A percentile compares a stretch with the other conserved stretches of the same genome.
These are phyloP conservation scores for Penicillium coprophilum DNA, from an alignment of 495 filamentous ascomycete genomes.

Conservation along the genomic window DNA sequence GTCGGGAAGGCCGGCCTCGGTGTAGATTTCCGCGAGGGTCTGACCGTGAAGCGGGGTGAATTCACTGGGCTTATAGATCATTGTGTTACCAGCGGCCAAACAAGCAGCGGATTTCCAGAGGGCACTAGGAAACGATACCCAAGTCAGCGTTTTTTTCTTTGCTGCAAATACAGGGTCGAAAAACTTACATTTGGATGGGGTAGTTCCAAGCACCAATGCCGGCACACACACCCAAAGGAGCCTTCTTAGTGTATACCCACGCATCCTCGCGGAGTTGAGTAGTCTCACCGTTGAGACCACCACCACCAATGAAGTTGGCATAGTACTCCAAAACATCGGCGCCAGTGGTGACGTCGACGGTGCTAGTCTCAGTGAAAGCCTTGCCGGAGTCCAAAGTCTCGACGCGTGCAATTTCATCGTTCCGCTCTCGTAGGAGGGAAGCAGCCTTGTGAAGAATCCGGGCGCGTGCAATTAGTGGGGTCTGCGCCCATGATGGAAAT, in stretches of 20 bases:
- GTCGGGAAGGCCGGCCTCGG: slow-evolving; percentile 68
- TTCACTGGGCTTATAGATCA: slow-evolving; percentile 86
- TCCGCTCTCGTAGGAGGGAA: slow-evolving; percentile 60
- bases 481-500: slow-evolving; percentile 66
- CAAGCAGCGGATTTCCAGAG: slow-evolving; percentile 84
- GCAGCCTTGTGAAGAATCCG: slow-evolving; percentile 72
- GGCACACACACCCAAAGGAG: slow-evolving; percentile 71
- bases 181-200: slow-evolving; percentile 70
- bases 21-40: slow-evolving; percentile 67
- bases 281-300: slow-evolving; percentile 68
- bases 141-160: neutral
- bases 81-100: slow-evolving; percentile 78
- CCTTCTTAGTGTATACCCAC: slow-evolving; percentile 73
- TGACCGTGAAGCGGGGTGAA: slow-evolving; percentile 72
- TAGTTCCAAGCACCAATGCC: slow-evolving; percentile 87
- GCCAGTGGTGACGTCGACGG: slow-evolving; percentile 71
- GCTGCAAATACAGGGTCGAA: neutral
- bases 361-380: slow-evolving; percentile 70
- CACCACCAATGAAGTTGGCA: slow-evolving; percentile 67
- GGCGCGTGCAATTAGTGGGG: slow-evolving; percentile 60
- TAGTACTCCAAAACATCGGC: slow-evolving; percentile 78
- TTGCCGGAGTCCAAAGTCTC: slow-evolving; percentile 77
- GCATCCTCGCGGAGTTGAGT: slow-evolving; percentile 66
- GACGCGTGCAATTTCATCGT: slow-evolving; percentile 66
- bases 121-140: slow-evolving; percentile 42